Base-by-base conservation (phyloP, 2,329 filamentous ascomycete species). In the Aureobasidium sp. region DNA sequence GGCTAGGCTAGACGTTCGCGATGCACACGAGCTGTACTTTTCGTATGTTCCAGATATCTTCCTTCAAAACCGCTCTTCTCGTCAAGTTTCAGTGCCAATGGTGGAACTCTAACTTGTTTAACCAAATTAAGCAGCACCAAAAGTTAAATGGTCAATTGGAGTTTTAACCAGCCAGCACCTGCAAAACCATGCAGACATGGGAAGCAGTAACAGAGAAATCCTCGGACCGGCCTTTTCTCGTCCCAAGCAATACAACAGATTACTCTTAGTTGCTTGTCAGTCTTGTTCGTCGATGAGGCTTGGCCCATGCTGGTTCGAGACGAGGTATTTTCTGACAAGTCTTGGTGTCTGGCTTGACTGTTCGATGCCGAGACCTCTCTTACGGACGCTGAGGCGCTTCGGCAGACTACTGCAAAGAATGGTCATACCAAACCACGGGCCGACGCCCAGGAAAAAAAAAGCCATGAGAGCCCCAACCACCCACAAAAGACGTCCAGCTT, bases 381-480 rank as follows among this genome's bases (percentile, higher is more conserved):
- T 55, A 55, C 51, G 51, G 22, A 55, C 51, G 51, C 31, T 41
- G 36, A 29, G 51, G 51, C 51, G 25, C 37, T 12, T 37, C 22
- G 51, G 25, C 4, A 41, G 36, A 41, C 51, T 55, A 55, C 51
- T 55, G 51, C 51, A 55, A 55, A 55, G 36, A 55, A 55, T 55
- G 51, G 51, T 55, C 51, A 53, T 39, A 41, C 36, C 49, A 37
- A 27, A 55, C n/a, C 51, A 55, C 51, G 51, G 51, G 51, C 51
- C 51, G 51, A 55, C 51, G 37, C 51, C 51, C 37, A 39, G 22
- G 14, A 27, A 34, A 12, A 20, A 44, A 44, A 47, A 48, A 27
- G 15, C 36, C 25, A 25, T 29, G 51, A 36, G 51, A 41, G 36
- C 51, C 51, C 51, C 51, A 42, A 55, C 51, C 37, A 55, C 37